phyloP scores from a whole-genome alignment of 176 grass and related monocot species.

The Oryza rufipogon region DNA sequence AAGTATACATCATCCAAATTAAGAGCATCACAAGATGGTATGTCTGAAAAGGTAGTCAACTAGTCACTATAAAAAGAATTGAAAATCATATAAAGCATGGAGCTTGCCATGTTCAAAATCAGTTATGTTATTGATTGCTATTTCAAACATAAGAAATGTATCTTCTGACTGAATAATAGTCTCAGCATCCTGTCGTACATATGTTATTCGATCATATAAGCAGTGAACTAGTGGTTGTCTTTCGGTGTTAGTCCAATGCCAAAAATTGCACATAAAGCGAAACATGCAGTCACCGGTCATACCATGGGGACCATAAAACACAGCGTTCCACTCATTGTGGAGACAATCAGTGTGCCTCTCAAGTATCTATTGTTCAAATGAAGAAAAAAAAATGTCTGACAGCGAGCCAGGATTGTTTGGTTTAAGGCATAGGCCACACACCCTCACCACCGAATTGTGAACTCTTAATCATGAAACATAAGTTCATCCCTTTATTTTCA shows the following conservation, averaged over 20 bases:
- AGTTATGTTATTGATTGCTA: not conserved
- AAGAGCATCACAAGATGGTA: not conserved
- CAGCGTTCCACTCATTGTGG: not conserved
- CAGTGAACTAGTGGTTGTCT: not conserved
- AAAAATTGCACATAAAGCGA: not conserved
- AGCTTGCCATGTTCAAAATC: not conserved
- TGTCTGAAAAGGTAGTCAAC: not conserved
- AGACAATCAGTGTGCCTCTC: not conserved
- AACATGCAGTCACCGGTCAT: not conserved
- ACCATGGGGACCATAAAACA: not conserved
- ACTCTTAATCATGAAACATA: not conserved
- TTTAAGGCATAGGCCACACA: not conserved
- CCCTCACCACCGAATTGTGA: not conserved
- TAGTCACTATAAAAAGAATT: not conserved
- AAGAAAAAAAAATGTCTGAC: not conserved
- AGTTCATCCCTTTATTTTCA: not conserved
- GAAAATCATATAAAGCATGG: slow-evolving; percentile 2
- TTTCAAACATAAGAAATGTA: not conserved
- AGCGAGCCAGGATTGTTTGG: not conserved
- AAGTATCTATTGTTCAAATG: not conserved
- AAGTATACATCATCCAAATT: slow-evolving; percentile 16
- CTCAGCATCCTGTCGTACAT: not conserved
- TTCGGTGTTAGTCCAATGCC: not conserved
- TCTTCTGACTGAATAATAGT: not conserved
- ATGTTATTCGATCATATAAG: not conserved